Evolutionary conservation across 1,284 basidiomycete species (phyloP), one percentile per base, ranked within the genome.

Genomic region (Uromyces viciae-fabae): DNA sequence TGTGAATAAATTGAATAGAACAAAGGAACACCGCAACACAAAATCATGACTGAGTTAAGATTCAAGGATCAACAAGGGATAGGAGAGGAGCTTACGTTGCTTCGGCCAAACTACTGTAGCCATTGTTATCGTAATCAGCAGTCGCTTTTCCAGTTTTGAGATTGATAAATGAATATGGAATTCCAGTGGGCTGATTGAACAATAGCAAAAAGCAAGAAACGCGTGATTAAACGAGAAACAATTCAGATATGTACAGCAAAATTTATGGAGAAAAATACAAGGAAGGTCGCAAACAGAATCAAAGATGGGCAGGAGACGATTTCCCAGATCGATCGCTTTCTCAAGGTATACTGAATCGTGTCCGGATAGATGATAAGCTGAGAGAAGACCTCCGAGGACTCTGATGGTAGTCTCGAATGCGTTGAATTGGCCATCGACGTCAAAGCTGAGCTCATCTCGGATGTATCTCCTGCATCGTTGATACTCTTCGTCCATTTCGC

Each of bases 401-500:
- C 93, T 90, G 68, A 94, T 94, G 0, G 93, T 93, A 0, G 91
- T 92, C 90, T 98, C 95, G 84, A 98, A 98, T 0, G 93, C 94
- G 86, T 92, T 98, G 86, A 94, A 93, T 25, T 89, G 87, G 15
- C 89, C 94, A 84, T 94, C 91, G 15, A 91, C 88, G 49, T 96
- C 91, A 84, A 97, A 95, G 11, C 89, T 87, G 62, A 98, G 86
- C 46, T 90, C 88, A 36, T 89, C 88, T 36, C 88, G 88, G 25
- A 97, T 89, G 38, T 78, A 78, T 5, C 38, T 40, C 56, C 76
- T 78, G 25, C 38, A 25, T 28, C 66, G 43, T 40, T 54, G 38
- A 40, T 71, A 78, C 31, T 78, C 46, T n/a, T 62, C 64, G 14
- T 78, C 31, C 66, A 78, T 69, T 15, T 56, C 52, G 17, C 66